Conservation (phyloP, 352 stramenopile genomes). For the Phytophthora ohioensis region DNA sequence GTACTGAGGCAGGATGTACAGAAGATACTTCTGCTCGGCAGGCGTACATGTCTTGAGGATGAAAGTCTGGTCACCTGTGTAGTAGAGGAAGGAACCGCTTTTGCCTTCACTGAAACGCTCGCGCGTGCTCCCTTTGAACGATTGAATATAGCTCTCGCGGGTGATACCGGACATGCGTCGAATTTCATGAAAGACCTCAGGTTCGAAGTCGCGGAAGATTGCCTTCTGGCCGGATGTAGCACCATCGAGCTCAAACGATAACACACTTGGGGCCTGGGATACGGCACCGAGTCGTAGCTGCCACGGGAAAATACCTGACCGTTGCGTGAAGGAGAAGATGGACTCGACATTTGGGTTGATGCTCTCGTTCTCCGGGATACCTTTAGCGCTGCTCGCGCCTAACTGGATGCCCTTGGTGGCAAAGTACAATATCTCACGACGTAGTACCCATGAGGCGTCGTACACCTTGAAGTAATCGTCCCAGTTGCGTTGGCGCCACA, state of each 20-base stretch:
- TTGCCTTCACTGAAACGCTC: constrained; percentile 92
- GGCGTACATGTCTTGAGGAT: constrained; percentile 92
- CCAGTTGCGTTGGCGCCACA: constrained; percentile 86
- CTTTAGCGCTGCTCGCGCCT: constrained; percentile 45
- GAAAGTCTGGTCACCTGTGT: constrained; percentile 89
- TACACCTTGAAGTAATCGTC: constrained; percentile 90
- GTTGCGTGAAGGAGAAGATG: constrained; percentile 75
- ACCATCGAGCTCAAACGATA: constrained; percentile 80
- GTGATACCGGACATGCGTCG: constrained; percentile 83
- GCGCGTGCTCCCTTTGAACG: constrained; percentile 79
- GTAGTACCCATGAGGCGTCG: constrained; percentile 85
- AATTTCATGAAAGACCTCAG: constrained; percentile 84
- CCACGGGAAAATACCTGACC: constrained; percentile 75
- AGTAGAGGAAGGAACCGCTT: constrained; percentile 91
- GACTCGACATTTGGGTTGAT: constrained; percentile 50
- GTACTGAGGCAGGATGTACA: constrained; percentile 91
- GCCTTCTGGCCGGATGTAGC: constrained; percentile 67
- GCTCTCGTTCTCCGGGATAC: constrained; percentile 43
- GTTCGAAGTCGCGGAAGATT: constrained; percentile 88
- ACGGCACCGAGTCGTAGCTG: constrained; percentile 57
- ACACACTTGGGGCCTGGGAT: constrained; percentile 56
- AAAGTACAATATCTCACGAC: constrained; percentile 86
- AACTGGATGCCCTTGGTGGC: constrained; percentile 84
- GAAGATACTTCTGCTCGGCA: constrained; percentile 82
- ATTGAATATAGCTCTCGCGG: constrained; percentile 77